Conservation (phyloP, 108 stramenopile genomes). For the Bacterosira constricta region DNA sequence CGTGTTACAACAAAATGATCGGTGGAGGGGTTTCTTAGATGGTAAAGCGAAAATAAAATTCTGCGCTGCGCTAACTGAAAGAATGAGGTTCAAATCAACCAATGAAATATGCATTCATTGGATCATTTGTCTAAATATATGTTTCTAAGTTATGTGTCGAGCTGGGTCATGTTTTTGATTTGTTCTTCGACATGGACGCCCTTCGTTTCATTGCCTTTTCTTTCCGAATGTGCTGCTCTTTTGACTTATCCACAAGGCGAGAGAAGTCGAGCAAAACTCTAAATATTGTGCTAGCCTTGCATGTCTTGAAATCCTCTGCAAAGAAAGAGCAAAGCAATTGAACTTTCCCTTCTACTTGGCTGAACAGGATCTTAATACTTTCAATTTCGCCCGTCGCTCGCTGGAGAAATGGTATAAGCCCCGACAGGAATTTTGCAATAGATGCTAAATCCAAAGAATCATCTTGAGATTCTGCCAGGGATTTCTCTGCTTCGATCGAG, state of each 20-base stretch:
- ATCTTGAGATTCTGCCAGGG: constrained; percentile 10
- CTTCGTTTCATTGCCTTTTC: constrained; percentile 7
- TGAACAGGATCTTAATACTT: constrained; percentile 12
- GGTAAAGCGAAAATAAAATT: too few species aligned
- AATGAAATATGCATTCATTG: too few species aligned
- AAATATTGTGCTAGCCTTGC: constrained; percentile 39
- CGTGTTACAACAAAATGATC: too few species aligned
- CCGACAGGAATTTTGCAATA: constrained; percentile 10
- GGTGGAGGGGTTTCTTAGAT: too few species aligned
- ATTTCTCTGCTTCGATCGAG: constrained; percentile 32
- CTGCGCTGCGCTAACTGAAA: too few species aligned
- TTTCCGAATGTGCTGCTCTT: constrained; percentile 9
- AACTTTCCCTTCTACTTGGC: constrained; percentile 5
- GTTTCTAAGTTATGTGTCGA: too few species aligned
- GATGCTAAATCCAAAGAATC: not conserved
- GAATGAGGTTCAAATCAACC: too few species aligned
- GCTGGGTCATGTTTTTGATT: constrained; percentile 57
- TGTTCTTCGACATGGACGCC: constrained; percentile 2
- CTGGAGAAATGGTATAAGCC: constrained; percentile 28
- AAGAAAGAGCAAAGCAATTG: constrained; percentile 31
- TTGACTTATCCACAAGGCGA: constrained; percentile 26
- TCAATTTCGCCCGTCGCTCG: constrained; percentile 9
- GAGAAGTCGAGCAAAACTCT: constrained; percentile 29
- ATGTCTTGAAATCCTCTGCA: constrained; percentile 34
- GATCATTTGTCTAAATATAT: too few species aligned